Evolutionary conservation across 306 rosid species (phyloP), one percentile per base, ranked within the genome.

Genomic region (Hylodesmum podocarpum): DNA sequence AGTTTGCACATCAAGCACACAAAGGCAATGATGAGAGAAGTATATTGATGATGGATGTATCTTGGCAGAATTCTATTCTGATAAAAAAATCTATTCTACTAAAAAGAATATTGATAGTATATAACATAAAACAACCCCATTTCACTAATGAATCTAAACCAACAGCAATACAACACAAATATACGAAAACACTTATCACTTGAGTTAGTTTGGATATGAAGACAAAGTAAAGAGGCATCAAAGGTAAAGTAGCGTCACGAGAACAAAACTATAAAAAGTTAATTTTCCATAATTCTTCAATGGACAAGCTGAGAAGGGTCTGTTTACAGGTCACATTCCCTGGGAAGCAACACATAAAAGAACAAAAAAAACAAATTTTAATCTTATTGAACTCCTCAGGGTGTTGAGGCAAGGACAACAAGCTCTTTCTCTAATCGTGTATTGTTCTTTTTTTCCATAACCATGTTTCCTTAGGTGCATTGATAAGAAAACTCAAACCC

Each of bases 401-500:
- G 49, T 43, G 62, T 74, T 61, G 2, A 61, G 70, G 5, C 39
- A 66, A 22, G 75, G 24, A 25, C 2, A 65, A 43, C 21, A 62
- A 37, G 51, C 25, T 27, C 5, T 53, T 70, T 36, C 44, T 81
- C 49, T 25, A 13, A 55, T 49, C 57, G 59, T 15, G 10, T 34
- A 16, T 36, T 18, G 40, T 16, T 47, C 31, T 19, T 22, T 11
- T 53, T 37, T 72, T 13, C n/a, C n/a, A n/a, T n/a, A n/a, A 15
- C 18, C 50, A 14, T 4, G 4, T 62, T 44, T 31, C 15, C 28
- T 50, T 57, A 1, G 44, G 14, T 41, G 39, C 82, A 81, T 64
- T 28, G 19, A 80, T 70, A 12, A 13, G 22, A 78, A 71, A 75
- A 63, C 29, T 1, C 18, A 64, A 24, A 71, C 66, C 72, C 77